Percentiles rank a stretch among this genome's conserved stretches.
Conservation (phyloP, 2,329 filamentous ascomycete species). For the Microdochium trichocladiopsis region DNA sequence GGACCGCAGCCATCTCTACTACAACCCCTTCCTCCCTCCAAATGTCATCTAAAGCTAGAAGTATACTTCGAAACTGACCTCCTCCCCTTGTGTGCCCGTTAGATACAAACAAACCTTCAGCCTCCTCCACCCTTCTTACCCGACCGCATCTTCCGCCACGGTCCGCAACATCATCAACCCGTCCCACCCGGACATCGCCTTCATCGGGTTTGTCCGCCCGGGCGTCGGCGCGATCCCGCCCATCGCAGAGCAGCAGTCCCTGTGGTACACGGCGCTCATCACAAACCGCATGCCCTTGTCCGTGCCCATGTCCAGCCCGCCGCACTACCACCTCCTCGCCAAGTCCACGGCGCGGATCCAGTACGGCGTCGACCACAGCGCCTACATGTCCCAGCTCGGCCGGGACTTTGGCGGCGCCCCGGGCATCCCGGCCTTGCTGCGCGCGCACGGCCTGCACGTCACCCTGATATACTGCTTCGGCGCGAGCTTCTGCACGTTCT, state of each 20-base stretch:
- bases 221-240: not conserved
- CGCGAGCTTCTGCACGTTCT: constrained; percentile 1
- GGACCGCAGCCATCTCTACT: too few relatives aligned
- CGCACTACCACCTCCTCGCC: constrained; percentile 1
- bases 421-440: not conserved
- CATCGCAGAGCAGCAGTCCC: not conserved
- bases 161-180: not conserved
- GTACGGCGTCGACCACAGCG: not conserved
- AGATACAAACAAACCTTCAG: not conserved
- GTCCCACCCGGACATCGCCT: not conserved
- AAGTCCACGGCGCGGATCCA: not conserved
- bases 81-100: not conserved
- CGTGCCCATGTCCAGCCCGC: not conserved
- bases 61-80: not conserved
- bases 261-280: not conserved
- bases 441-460: not conserved
- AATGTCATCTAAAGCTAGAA: too few relatives aligned
- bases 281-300: not conserved
- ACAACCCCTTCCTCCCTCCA: too few relatives aligned
- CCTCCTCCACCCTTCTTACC: not conserved
- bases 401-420: not conserved
- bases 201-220: not conserved
- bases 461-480: not conserved
- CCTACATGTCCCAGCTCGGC: not conserved
- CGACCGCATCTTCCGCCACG: not conserved